A percentile compares a stretch with the other conserved stretches of the same genome.
Evolutionary conservation across 345 rosid species (phyloP).

Genomic region (Pistacia integerrima): DNA sequence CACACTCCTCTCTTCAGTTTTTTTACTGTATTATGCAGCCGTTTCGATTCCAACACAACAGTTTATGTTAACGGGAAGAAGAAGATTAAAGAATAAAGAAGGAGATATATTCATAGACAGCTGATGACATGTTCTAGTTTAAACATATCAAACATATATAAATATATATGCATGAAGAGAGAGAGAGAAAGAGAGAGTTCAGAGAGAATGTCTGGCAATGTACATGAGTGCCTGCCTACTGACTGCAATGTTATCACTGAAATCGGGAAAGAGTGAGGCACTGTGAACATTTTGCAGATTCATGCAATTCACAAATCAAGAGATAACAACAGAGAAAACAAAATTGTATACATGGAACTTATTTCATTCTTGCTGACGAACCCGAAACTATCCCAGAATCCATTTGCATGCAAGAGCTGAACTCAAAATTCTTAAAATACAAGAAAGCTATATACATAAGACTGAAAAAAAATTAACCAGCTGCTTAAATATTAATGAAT

Average conservation of each 20-base stretch:
- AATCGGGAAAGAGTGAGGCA: too few relatives aligned
- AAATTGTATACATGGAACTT: neutral
- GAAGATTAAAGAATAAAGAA: neutral
- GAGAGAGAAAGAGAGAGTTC: neutral
- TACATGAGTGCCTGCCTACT: too few relatives aligned
- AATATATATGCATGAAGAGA: neutral
- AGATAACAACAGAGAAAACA: neutral
- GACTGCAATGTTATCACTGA: too few relatives aligned
- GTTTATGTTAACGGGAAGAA: neutral
- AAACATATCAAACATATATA: neutral
- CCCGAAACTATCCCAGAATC: neutral
- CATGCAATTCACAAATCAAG: neutral
- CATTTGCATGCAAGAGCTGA: constrained; percentile 14
- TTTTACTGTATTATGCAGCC: constrained; percentile 2
- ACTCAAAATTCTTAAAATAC: neutral
- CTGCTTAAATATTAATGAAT: neutral
- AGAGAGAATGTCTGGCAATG: neutral
- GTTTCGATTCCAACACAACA: constrained; percentile 5
- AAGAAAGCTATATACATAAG: neutral
- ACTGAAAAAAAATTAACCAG: neutral
- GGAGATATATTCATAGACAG: neutral
- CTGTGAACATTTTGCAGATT: neutral
- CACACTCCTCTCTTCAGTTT: neutral
- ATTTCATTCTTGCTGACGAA: constrained; percentile 3
- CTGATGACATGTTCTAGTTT: too few relatives aligned